Conservation (phyloP, 345 rosid genomes). For the Rhizophora apiculata region DNA sequence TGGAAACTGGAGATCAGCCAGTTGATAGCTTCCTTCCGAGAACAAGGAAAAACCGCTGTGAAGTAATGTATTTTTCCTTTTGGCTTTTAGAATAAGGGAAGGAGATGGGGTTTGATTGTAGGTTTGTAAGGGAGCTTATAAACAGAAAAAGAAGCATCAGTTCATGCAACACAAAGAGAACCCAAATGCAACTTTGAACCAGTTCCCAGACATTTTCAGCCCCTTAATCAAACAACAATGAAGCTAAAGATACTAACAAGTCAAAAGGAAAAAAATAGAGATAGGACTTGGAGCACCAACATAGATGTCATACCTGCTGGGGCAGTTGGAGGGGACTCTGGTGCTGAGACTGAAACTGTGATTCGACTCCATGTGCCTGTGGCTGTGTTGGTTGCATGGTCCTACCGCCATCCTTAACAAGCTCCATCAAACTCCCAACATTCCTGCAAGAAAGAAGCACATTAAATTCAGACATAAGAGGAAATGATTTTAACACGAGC, state of each 20-base stretch:
- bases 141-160: neutral
- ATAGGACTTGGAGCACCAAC: neutral
- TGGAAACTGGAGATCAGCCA: neutral
- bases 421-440: conserved; percentile 61
- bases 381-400: conserved; percentile 54
- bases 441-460: conserved; percentile 38
- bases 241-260: neutral
- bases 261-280: neutral
- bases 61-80: too few species aligned
- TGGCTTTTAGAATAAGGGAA: too few species aligned
- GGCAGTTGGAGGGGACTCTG: conserved; percentile 57
- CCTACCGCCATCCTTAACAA: conserved; percentile 70
- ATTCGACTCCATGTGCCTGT: conserved; percentile 58
- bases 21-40: neutral
- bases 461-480: conserved; percentile 14
- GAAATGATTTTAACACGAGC: neutral
- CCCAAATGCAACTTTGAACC: neutral
- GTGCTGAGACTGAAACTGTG: conserved; percentile 60
- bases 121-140: neutral
- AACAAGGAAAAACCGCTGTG: too few species aligned
- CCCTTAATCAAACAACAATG: neutral
- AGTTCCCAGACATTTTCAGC: neutral
- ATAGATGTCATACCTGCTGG: conserved; percentile 58
- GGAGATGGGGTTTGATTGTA: too few species aligned
- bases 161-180: neutral